Evolutionary conservation across 2,329 filamentous ascomycete species (phyloP).

Genomic region (Ophiostoma novo-ulmi): DNA sequence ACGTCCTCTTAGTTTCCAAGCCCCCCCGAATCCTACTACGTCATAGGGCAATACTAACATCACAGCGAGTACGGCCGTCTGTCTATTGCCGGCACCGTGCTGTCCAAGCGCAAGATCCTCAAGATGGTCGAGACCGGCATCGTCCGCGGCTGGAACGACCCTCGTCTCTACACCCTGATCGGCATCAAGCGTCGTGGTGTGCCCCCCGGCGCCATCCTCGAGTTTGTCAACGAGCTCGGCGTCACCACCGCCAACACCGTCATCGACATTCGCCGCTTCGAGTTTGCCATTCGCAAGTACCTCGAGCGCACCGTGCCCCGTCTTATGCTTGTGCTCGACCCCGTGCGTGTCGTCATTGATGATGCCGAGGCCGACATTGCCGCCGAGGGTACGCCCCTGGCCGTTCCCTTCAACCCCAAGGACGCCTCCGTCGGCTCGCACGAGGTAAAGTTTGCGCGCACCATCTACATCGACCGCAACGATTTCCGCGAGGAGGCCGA

Average conservation of each 20-base stretch:
- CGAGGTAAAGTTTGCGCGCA: conserved; percentile 62
- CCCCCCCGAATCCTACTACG: too few species aligned
- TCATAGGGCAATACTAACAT: conserved; percentile 40
- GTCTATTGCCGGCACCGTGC: conserved; percentile 76
- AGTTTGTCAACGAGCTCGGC: conserved; percentile 86
- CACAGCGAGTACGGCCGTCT: conserved; percentile 58
- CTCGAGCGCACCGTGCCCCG: conserved; percentile 84
- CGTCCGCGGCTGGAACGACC: conserved; percentile 87
- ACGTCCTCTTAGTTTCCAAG: neutral
- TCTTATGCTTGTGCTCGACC: conserved; percentile 84
- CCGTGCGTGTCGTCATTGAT: conserved; percentile 75
- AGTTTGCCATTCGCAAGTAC: conserved; percentile 77
- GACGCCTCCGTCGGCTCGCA: conserved; percentile 62
- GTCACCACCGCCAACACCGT: conserved; percentile 77
- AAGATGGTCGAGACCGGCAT: conserved; percentile 70
- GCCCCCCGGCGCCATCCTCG: conserved; percentile 80
- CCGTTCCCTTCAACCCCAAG: conserved; percentile 77
- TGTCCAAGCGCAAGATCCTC: conserved; percentile 80
- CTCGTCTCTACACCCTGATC: conserved; percentile 81
- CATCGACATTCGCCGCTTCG: conserved; percentile 78
- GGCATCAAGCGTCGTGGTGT: conserved; percentile 78
- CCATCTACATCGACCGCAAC: conserved; percentile 75
- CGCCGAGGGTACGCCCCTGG: conserved; percentile 52
- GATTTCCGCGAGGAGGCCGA: conserved; percentile 72
- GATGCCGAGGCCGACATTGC: conserved; percentile 45